These are phyloP conservation scores for Auriscalpium orientale DNA, from an alignment of 768 basidiomycete species.

Conservation along the genomic window DNA sequence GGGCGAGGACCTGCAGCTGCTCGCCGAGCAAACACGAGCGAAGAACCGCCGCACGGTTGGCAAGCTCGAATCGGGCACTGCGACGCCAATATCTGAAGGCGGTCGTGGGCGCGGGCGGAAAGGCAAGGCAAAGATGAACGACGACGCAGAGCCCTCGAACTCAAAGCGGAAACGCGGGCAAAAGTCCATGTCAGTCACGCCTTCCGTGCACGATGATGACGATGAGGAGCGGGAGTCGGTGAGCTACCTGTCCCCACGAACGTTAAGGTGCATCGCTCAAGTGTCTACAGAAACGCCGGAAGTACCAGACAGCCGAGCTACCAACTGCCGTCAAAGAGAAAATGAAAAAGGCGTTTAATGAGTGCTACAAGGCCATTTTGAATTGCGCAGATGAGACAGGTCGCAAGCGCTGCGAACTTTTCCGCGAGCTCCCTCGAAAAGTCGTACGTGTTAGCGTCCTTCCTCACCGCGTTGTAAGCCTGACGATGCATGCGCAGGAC, in stretches of 20 bases:
- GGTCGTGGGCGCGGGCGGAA: slow-evolving; percentile 48
- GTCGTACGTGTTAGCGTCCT: slow-evolving; percentile 36
- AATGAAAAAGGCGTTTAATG: slow-evolving; percentile 80
- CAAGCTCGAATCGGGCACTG: slow-evolving; percentile 53
- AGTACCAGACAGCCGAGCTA: slow-evolving; percentile 57
- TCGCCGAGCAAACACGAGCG: slow-evolving; percentile 56
- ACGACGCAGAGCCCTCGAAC: slow-evolving; percentile 27
- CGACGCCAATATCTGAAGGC: slow-evolving; percentile 57
- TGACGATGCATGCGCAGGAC: slow-evolving; percentile 37
- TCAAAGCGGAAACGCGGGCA: slow-evolving; percentile 69
- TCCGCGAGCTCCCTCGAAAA: slow-evolving; percentile 79
- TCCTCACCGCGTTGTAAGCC: not conserved
- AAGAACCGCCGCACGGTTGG: slow-evolving; percentile 55
- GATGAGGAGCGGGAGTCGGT: slow-evolving; percentile 69
- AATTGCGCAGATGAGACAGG: slow-evolving; percentile 66
- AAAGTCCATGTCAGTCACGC: slow-evolving; percentile 72
- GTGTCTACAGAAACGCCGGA: slow-evolving; percentile 70
- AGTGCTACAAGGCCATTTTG: slow-evolving; percentile 67
- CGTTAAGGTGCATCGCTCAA: slow-evolving; percentile 1
- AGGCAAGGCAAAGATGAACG: slow-evolving; percentile 46
- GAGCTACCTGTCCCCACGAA: slow-evolving; percentile 19
- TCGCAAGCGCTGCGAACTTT: slow-evolving; percentile 78
- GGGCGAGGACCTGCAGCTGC: slow-evolving; percentile 71
- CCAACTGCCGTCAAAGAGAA: slow-evolving; percentile 54
- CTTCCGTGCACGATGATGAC: slow-evolving; percentile 67